A percentile compares a stretch with the other conserved stretches of the same genome.
Evolutionary conservation across 139 green algal species (phyloP).

Genomic region (Chara braunii): DNA sequence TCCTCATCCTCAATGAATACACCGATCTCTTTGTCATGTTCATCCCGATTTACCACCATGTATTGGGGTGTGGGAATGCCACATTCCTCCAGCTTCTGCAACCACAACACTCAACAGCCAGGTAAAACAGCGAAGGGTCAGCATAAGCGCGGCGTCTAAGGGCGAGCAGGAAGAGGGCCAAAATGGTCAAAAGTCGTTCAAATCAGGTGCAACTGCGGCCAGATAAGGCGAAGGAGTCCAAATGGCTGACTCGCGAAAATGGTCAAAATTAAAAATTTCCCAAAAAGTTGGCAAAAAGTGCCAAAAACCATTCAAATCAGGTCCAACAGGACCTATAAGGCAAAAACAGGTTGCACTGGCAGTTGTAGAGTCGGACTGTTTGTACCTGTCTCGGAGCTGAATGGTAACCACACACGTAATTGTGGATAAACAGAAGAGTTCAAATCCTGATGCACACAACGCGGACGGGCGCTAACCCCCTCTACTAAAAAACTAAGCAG

Average conservation of each 20-base stretch:
- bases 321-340: no score
- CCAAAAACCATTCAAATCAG: neutral
- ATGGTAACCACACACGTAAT: no score
- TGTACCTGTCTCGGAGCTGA: no score
- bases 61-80: constrained; percentile 78
- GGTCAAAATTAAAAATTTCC: neutral
- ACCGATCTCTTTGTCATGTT: constrained; percentile 2
- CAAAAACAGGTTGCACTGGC: no score
- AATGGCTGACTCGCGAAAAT: neutral
- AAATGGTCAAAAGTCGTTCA: neutral
- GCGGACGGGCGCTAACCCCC: no score
- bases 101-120: neutral
- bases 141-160: neutral
- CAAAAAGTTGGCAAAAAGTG: neutral
- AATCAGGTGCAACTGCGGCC: neutral
- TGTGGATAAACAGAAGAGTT: no score
- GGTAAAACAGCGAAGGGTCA: neutral
- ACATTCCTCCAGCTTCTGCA: constrained; percentile 49
- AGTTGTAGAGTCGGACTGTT: no score
- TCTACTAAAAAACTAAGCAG: no score
- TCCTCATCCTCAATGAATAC: constrained; percentile 81
- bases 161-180: neutral
- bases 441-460: no score
- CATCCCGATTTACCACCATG: constrained; percentile 78
- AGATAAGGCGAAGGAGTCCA: neutral